A percentile compares a stretch with the other conserved stretches of the same genome.
Conservation (phyloP, 805 yeast species). For the Candida michaelii region DNA sequence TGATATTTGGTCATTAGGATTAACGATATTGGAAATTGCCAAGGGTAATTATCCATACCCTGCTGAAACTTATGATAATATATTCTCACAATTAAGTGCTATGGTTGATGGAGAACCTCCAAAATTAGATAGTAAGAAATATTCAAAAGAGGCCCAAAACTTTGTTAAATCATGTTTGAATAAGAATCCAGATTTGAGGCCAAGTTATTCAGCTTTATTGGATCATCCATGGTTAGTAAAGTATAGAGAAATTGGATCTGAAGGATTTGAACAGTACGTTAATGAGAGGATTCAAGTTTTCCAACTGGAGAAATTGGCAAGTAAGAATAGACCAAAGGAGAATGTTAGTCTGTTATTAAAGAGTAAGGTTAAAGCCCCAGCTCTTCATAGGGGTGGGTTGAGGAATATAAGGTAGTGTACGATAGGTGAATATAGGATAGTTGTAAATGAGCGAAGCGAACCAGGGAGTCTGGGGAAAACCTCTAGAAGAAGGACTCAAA, state of each 20-base stretch:
- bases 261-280: conserved; percentile 21
- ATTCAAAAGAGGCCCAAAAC: conserved; percentile 72
- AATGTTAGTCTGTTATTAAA: conserved; percentile 40
- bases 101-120: conserved; percentile 98
- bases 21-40: conserved; percentile 86
- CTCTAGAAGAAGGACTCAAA: no score
- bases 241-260: conserved; percentile 27
- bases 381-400: conserved; percentile 44
- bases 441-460: no score
- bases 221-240: conserved; percentile 80
- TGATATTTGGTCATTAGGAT: conserved; percentile 93
- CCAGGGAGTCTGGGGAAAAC: no score
- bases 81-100: conserved; percentile 90
- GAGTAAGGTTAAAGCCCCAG: conserved; percentile 42
- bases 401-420: conserved; percentile 12
- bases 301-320: conserved; percentile 13
- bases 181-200: conserved; percentile 79
- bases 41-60: conserved; percentile 95
- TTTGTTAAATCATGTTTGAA: conserved; percentile 77
- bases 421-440: background rate
- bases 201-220: conserved; percentile 72
- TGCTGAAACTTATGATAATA: conserved; percentile 85
- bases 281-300: conserved; percentile 18
- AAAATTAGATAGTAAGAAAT: conserved; percentile 59
- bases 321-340: conserved; percentile 25